A percentile compares a stretch with the other conserved stretches of the same genome.
Evolutionary conservation across 73 alveolate genomes (phyloP).

Genomic region (Tetrahymena elliotti): DNA sequence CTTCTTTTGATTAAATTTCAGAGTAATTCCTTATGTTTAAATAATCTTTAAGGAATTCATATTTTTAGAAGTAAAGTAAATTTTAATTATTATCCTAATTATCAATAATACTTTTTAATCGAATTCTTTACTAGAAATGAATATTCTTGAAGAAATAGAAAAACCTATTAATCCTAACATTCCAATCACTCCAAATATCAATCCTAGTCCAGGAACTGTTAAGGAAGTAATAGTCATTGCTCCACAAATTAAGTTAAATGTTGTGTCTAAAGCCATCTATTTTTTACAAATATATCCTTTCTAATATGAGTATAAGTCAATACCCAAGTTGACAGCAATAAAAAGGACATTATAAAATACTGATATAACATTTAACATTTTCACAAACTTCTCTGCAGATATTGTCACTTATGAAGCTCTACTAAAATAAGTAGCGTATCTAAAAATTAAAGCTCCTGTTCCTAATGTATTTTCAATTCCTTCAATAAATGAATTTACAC

Average conservation of each 20-base stretch:
- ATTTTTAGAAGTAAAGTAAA: not conserved
- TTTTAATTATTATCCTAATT: not conserved
- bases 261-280: not conserved
- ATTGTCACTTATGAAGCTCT: not conserved
- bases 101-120: not conserved
- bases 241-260: not conserved
- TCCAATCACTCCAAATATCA: not conserved
- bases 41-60: too few relatives aligned
- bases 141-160: not conserved
- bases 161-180: not conserved
- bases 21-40: too few relatives aligned
- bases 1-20: not conserved
- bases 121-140: not conserved
- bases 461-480: not conserved
- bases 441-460: not conserved
- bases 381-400: not conserved
- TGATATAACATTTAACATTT: not conserved
- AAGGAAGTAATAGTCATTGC: not conserved
- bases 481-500: not conserved
- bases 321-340: not conserved
- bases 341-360: not conserved
- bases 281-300: not conserved
- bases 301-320: not conserved
- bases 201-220: not conserved
- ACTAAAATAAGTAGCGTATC: not conserved